Conservation (phyloP, 257 asterid genomes). For the Rauvolfia tetraphylla region DNA sequence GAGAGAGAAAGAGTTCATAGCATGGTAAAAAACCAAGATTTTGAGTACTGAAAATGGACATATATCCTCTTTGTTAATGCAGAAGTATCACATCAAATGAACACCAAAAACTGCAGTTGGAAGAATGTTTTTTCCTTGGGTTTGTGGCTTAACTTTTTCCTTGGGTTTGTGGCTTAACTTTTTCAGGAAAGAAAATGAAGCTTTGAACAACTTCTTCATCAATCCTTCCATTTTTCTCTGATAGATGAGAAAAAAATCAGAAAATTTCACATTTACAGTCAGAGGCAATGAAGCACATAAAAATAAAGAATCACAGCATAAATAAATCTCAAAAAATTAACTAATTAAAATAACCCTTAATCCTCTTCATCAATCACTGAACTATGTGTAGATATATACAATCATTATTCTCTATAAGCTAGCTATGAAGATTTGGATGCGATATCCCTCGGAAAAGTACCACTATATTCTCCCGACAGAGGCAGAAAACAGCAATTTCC, state of each 20-base stretch:
- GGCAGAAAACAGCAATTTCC: background rate
- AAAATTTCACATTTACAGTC: no score
- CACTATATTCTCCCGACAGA: background rate
- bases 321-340: no score
- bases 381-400: no score
- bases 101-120: background rate
- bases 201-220: background rate
- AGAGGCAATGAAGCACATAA: no score
- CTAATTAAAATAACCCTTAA: no score
- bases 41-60: background rate
- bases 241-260: no score
- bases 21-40: background rate
- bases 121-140: background rate
- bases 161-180: background rate
- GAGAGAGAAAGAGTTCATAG: background rate
- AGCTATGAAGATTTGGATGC: background rate
- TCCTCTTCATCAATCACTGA: no score
- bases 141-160: no score
- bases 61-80: background rate
- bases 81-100: constrained; percentile 1
- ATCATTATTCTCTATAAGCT: background rate
- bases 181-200: background rate
- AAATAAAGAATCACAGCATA: no score
- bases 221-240: no score
- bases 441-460: background rate